Percentiles rank a stretch among this genome's conserved stretches.
These are phyloP conservation scores for Begonia masoniana DNA, from an alignment of 306 rosid species.

Conservation along the genomic window DNA sequence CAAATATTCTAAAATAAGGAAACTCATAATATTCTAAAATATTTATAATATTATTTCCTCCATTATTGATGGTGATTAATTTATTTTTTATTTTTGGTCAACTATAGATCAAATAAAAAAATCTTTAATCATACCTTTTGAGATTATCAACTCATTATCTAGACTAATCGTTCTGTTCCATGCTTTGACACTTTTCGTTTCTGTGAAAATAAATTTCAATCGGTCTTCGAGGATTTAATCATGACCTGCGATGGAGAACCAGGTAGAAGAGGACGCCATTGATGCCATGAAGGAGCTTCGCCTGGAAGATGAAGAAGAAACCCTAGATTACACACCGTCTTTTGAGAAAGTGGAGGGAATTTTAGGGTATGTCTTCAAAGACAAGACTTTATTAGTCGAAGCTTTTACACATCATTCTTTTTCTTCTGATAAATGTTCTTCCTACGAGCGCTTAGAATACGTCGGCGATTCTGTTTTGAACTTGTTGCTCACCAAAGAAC, in stretches of 20 bases:
- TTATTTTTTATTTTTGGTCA: too few species aligned
- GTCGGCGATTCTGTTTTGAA: conserved; percentile 43
- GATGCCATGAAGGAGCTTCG: background rate
- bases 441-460: conserved; percentile 34
- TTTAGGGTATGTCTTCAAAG: conserved; percentile 26
- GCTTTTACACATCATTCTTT: conserved; percentile 38
- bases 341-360: conserved; percentile 31
- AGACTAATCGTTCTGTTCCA: too few species aligned
- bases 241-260: background rate
- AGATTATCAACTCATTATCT: too few species aligned
- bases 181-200: too few species aligned
- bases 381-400: conserved; percentile 27
- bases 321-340: background rate
- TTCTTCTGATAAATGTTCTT: background rate
- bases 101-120: too few species aligned
- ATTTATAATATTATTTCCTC: too few species aligned
- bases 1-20: too few species aligned
- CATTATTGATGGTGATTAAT: too few species aligned
- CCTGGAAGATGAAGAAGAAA: background rate
- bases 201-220: too few species aligned
- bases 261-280: background rate
- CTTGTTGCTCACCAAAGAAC: conserved; percentile 28
- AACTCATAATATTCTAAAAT: too few species aligned
- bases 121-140: too few species aligned
- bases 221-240: too few species aligned